Evolutionary conservation across 169 alveolate species (phyloP), one percentile per base, ranked within the genome.

Genomic region (Perkinsus olseni): DNA sequence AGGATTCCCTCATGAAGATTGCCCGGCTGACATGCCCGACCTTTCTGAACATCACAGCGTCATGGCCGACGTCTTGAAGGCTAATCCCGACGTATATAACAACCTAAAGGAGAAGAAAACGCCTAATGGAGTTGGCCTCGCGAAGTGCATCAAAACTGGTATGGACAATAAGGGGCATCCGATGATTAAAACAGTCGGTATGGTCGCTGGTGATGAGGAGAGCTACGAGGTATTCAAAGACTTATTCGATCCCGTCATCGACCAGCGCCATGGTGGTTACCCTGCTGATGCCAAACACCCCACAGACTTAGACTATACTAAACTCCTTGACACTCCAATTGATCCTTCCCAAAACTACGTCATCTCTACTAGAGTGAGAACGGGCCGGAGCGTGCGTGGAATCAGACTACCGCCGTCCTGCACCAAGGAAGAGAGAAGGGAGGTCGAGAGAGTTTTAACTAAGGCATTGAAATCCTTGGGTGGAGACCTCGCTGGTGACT

Each of bases 331-430:
- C 38, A 93, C 92, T 38, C 17, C 74, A 36, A 91, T 91, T 37
- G 93, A 91, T 91, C 74, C 93, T 0, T 13, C 82, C n/a, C 51
- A 62, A 13, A 74, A 93, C 40, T 45, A 91, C 92, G 95, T 93
- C 31, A 40, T 93, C 36, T 93, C 95, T 21, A 82, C 92, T 36
- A 93, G 95, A n/a, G 95, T 91, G 45, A 45, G 95, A 38, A 90
- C 93, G 31, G 93, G 93, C 36, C 48, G 95, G n/a, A 38, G 62
- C 39, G 38, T 93, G 28, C 91, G 92, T 21, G 95, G 95, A 92
- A 38, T 94, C 45, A 95, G 95, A 36, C 74, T 94, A 10, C 94
- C 96, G 31, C 96, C 96, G 39, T 94, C 95, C 3, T 51, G 94
- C 74, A 51, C 95, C 11, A 91, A 93, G 74, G 94, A 91, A 20